Base-by-base conservation (phyloP, 2,329 filamentous ascomycete species). In the Coniella vitis region DNA sequence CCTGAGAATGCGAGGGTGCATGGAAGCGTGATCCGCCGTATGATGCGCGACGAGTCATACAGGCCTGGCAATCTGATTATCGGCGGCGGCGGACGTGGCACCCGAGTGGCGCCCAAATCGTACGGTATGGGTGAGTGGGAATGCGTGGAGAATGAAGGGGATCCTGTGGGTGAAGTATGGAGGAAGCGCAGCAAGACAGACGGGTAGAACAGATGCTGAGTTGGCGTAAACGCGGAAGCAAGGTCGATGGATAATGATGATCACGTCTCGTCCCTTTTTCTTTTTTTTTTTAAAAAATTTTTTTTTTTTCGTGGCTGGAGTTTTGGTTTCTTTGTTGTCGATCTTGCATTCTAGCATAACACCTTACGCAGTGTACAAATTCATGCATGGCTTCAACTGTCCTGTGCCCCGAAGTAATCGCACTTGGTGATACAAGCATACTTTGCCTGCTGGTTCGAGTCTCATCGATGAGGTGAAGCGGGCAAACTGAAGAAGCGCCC, bases 51-150 rank as follows among this genome's bases (percentile, higher is more conserved):
- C 52, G 61, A 71, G 1, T 69, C 57, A 0, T 93, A 91, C 58
- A 74, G 87, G 0, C 87, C 87, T 0, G 87, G 87, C 0, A 93
- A 93, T 53, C 63, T 93, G 46, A 89, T 93, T 52, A 66, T 90
- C 3, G 87, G 87, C 0, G 87, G 87, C 1, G 87, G 87, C 14
- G 87, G 87, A 0, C 71, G 87, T 25, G 87, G 87, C 1, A 71
- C 81, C 1, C 72, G 78, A 21, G 67, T 58, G 8, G 87, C 87
- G 1, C 81, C 84, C 0, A 59, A 72, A 7, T 65, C 80, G 22
- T 65, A 76, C 50, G 86, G 85, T 0, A 87, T 83, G 45, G 87
- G 87, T 0, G 76, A 86, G 13, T 91, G 87, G 87, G 71, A 76
- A 4, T 78, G 84, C 46, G 70, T 82, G 2, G 72, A 71, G n/a